Evolutionary conservation across 441 rosid genomes (phyloP).

Genomic region (Arabidopsis lyrata): DNA sequence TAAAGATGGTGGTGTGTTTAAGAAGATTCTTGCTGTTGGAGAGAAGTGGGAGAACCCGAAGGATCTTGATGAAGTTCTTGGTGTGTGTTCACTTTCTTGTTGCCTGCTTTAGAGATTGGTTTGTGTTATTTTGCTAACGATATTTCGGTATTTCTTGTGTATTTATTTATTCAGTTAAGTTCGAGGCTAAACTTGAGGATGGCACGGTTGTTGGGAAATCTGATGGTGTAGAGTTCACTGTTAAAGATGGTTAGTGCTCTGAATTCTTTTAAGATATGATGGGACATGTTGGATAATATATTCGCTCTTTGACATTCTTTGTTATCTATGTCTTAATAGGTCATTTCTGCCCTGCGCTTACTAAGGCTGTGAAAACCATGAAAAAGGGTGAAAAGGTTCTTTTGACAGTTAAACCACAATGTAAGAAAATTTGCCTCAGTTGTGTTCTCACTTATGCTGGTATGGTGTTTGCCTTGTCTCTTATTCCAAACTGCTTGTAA

Average conservation of each 20-base stretch:
- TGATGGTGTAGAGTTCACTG: slow-evolving; percentile 82
- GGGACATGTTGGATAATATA: not conserved
- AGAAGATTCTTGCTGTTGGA: slow-evolving; percentile 74
- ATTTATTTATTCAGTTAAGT: slow-evolving; percentile 62
- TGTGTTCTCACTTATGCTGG: not conserved
- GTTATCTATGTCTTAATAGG: slow-evolving; percentile 45
- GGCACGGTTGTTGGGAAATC: slow-evolving; percentile 71
- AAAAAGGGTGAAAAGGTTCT: slow-evolving; percentile 82
- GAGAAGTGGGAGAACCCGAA: slow-evolving; percentile 88
- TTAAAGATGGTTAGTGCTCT: slow-evolving; percentile 57
- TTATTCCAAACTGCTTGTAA: not conserved
- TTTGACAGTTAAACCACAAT: slow-evolving; percentile 84
- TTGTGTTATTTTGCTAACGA: not conserved
- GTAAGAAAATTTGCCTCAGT: slow-evolving; percentile 46
- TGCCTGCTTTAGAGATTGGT: not conserved
- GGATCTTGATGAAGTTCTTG: slow-evolving; percentile 87
- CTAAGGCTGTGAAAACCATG: slow-evolving; percentile 88
- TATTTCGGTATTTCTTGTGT: not conserved
- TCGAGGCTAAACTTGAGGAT: slow-evolving; percentile 76
- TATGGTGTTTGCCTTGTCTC: not conserved
- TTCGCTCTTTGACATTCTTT: not conserved
- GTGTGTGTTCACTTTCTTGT: slow-evolving; percentile 42
- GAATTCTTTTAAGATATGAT: not conserved
- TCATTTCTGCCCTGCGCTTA: slow-evolving; percentile 76
- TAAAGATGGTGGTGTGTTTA: slow-evolving; percentile 89